Evolutionary conservation across 495 filamentous ascomycete species (phyloP).

Genomic region (Hyaloscypha bicolor): DNA sequence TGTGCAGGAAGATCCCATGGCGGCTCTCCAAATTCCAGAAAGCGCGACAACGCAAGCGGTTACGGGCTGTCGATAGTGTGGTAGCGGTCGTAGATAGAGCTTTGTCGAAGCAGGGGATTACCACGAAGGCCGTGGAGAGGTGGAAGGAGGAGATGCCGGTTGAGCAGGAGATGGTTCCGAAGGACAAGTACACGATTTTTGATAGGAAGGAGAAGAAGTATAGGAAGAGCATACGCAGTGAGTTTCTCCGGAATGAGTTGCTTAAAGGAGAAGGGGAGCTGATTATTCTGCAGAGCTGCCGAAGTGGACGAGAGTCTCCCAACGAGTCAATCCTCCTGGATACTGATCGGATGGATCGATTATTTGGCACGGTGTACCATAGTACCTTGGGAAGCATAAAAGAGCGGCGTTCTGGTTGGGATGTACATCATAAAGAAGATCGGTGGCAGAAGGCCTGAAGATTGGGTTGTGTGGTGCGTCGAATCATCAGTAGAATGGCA

Average conservation of each 20-base stretch:
- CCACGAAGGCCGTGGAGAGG: constrained; percentile 70
- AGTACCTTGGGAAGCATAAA: constrained; percentile 24
- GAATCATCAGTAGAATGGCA: no score
- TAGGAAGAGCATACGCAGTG: constrained; percentile 95
- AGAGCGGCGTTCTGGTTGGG: constrained; percentile 30
- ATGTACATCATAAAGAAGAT: constrained; percentile 16
- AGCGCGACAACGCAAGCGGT: constrained; percentile 80
- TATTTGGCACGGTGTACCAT: constrained; percentile 27
- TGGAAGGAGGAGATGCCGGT: constrained; percentile 97
- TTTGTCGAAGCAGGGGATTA: constrained; percentile 68
- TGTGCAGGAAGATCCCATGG: constrained; percentile 92
- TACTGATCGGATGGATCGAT: constrained; percentile 59
- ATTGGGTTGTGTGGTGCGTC: background rate
- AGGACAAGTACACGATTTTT: constrained; percentile 98
- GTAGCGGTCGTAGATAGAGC: constrained; percentile 77
- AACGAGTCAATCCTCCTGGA: constrained; percentile 90
- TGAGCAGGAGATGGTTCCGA: constrained; percentile 93
- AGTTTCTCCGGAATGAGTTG: constrained; percentile 40
- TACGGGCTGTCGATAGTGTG: constrained; percentile 82
- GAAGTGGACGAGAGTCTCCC: constrained; percentile 94
- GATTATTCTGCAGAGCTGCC: constrained; percentile 66
- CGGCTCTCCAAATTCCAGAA: constrained; percentile 91
- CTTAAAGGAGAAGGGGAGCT: background rate
- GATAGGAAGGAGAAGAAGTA: constrained; percentile 94
- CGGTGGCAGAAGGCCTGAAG: constrained; percentile 4